These are phyloP conservation scores for Ilyonectria mors-panacis DNA, from an alignment of 2,329 filamentous ascomycete species.

Conservation along the genomic window DNA sequence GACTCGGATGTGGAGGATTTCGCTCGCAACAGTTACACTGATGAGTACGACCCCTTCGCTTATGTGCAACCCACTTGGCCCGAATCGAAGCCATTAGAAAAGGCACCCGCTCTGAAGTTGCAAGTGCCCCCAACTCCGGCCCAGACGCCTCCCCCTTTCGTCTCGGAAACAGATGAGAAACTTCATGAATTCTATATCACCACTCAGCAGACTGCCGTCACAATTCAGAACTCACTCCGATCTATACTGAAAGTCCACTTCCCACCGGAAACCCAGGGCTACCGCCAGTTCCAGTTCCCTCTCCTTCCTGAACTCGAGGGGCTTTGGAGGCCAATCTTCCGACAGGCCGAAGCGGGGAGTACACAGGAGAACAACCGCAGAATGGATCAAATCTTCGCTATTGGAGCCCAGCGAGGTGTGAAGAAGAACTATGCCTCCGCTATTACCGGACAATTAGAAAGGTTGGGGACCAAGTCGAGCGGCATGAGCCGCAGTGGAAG, in stretches of 20 bases:
- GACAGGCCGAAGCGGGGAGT: slow-evolving; percentile 51
- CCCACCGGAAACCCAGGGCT: slow-evolving; percentile 62
- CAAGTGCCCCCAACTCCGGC: slow-evolving; percentile 60
- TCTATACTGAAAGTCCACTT: slow-evolving; percentile 67
- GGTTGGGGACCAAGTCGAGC: slow-evolving; percentile 65
- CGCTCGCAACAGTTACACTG: slow-evolving; percentile 34
- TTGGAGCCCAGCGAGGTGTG: slow-evolving; percentile 71
- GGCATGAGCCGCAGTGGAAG: slow-evolving; percentile 68
- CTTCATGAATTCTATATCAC: slow-evolving; percentile 63
- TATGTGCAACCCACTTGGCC: slow-evolving; percentile 50
- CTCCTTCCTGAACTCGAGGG: slow-evolving; percentile 64
- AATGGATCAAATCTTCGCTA: slow-evolving; percentile 72
- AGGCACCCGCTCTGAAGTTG: slow-evolving; percentile 44
- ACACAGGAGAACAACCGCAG: slow-evolving; percentile 54
- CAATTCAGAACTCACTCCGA: slow-evolving; percentile 71
- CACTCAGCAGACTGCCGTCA: slow-evolving; percentile 63
- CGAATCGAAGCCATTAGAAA: slow-evolving; percentile 39
- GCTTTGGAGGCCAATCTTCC: slow-evolving; percentile 69
- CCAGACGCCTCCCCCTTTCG: slow-evolving; percentile 58
- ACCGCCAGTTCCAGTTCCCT: slow-evolving; percentile 64
- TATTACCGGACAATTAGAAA: slow-evolving; percentile 68
- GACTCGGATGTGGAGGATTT: slow-evolving; percentile 33
- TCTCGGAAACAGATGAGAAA: slow-evolving; percentile 52
- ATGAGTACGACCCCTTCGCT: slow-evolving; percentile 65
- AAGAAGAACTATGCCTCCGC: slow-evolving; percentile 63